These are phyloP conservation scores for Penicillium coprophilum DNA, from an alignment of 495 filamentous ascomycete species.

Conservation along the genomic window DNA sequence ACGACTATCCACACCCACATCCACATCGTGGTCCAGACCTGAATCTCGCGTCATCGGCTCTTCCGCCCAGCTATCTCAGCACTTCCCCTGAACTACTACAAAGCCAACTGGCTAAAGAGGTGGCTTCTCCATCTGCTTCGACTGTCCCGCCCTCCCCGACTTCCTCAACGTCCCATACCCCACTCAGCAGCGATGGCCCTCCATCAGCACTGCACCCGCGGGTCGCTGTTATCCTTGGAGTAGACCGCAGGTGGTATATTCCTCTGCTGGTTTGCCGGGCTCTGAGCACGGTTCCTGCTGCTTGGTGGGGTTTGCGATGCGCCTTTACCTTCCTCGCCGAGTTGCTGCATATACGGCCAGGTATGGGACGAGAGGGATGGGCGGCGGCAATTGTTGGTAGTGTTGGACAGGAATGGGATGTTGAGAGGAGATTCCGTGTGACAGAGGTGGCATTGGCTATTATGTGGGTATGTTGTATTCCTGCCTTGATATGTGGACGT, in stretches of 20 bases:
- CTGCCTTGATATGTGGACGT: conserved; percentile 1
- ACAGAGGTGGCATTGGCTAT: conserved; percentile 79
- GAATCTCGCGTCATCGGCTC: conserved; percentile 21
- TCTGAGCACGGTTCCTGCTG: conserved; percentile 57
- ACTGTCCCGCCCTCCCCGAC: conserved; percentile 38
- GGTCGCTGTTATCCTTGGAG: conserved; percentile 63
- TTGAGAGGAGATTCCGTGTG: conserved; percentile 60
- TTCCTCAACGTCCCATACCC: conserved; percentile 37
- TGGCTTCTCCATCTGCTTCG: conserved; percentile 30
- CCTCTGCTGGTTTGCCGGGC: conserved; percentile 62
- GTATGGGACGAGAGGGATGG: conserved; percentile 48
- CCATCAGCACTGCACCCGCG: conserved; percentile 56
- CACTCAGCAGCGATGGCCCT: conserved; percentile 36
- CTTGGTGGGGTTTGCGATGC: conserved; percentile 63
- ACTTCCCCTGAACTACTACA: conserved; percentile 12
- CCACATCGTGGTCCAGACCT: conserved; percentile 30
- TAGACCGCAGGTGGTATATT: conserved; percentile 61
- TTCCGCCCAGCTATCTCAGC: conserved; percentile 18
- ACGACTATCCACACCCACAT: conserved; percentile 25
- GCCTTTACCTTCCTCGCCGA: conserved; percentile 60
- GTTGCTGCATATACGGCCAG: conserved; percentile 48
- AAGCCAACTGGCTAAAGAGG: conserved; percentile 30
- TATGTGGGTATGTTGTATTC: conserved; percentile 69
- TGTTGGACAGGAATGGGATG: conserved; percentile 51
- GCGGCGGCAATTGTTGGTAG: conserved; percentile 47